A percentile compares a stretch with the other conserved stretches of the same genome.
Conservation (phyloP, 768 basidiomycete species). For the Tulasnella calospora region DNA sequence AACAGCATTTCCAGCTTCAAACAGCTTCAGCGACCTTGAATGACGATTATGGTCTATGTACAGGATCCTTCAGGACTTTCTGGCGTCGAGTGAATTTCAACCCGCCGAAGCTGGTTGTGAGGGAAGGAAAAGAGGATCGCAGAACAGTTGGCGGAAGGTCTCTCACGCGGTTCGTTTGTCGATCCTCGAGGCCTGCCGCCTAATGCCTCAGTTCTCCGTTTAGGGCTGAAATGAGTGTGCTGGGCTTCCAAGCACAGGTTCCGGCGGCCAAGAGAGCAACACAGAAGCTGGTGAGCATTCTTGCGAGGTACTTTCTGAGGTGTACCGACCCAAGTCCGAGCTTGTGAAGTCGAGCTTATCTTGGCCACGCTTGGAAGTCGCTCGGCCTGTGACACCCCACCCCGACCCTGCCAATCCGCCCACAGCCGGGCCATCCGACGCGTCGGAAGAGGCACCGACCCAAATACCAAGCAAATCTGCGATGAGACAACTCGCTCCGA, state of each 20-base stretch:
- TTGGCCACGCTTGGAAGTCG: not conserved
- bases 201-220: too few relatives aligned
- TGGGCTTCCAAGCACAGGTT: not conserved
- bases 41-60: not conserved
- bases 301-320: not conserved
- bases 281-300: not conserved
- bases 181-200: too few relatives aligned
- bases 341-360: not conserved
- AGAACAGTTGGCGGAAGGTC: too few relatives aligned
- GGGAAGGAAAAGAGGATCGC: not conserved
- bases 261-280: not conserved
- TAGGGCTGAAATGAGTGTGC: not conserved
- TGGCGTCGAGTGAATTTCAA: not conserved
- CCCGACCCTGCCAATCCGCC: not conserved
- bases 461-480: not conserved
- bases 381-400: not conserved
- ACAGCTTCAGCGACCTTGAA: not conserved
- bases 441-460: not conserved
- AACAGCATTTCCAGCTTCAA: not conserved
- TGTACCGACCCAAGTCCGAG: not conserved
- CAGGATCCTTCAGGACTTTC: not conserved
- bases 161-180: too few relatives aligned
- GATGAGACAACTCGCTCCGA: not conserved
- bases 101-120: not conserved
- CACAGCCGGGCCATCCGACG: not conserved